Evolutionary conservation across 208 protist genomes (phyloP).

Genomic region (Herpetomonas tarakana): DNA sequence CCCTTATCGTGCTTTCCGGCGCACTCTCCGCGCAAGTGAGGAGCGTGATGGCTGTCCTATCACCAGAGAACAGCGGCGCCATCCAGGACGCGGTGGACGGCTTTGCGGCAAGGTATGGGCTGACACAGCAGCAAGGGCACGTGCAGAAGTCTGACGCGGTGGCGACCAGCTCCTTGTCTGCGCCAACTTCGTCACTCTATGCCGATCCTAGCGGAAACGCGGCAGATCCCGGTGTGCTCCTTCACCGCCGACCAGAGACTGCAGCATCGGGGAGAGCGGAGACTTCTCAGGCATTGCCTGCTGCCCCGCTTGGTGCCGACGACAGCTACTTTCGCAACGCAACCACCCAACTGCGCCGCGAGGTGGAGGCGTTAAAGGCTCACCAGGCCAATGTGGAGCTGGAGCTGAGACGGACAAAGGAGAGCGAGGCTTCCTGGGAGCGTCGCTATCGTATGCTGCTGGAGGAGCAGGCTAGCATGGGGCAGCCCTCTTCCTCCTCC

Average conservation of each 20-base stretch:
- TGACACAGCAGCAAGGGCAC: not conserved
- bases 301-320: conserved; percentile 16
- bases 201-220: not conserved
- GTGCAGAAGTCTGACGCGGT: too few relatives aligned
- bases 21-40: not conserved
- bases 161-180: not conserved
- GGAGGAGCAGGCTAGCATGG: conserved; percentile 19
- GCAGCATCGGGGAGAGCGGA: too few relatives aligned
- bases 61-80: not conserved
- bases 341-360: conserved; percentile 40
- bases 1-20: not conserved
- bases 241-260: too few relatives aligned
- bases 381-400: conserved; percentile 37
- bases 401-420: conserved; percentile 22
- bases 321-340: conserved; percentile 36
- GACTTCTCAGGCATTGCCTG: too few relatives aligned
- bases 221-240: not conserved
- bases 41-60: not conserved
- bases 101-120: not conserved
- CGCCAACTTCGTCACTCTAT: not conserved
- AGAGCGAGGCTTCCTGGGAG: conserved; percentile 35
- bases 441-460: conserved; percentile 51
- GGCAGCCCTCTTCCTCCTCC: not conserved
- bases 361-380: conserved; percentile 33
- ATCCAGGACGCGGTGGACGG: not conserved